Evolutionary conservation across 495 filamentous ascomycete species (phyloP).

Genomic region (Daldinia grandis): DNA sequence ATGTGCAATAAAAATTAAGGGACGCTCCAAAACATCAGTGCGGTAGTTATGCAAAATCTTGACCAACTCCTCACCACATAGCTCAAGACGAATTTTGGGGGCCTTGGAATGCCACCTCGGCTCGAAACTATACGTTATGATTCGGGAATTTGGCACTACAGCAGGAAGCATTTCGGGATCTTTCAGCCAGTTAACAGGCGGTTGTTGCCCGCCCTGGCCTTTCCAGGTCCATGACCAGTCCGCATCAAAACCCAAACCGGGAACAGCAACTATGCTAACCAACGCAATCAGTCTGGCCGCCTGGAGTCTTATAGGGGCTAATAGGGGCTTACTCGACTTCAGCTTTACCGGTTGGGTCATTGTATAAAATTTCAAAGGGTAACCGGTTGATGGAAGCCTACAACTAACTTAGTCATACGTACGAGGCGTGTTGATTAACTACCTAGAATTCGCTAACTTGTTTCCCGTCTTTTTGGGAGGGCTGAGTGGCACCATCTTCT

Average conservation of each 20-base stretch:
- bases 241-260: not conserved
- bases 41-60: not conserved
- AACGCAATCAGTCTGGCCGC: not conserved
- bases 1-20: not conserved
- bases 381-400: not conserved
- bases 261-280: not conserved
- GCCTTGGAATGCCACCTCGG: not conserved
- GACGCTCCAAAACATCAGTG: not conserved
- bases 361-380: not conserved
- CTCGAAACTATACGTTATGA: slow-evolving; percentile 1
- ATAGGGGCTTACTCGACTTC: not conserved
- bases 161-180: slow-evolving; percentile 4
- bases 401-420: not conserved
- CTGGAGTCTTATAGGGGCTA: not conserved
- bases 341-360: not conserved
- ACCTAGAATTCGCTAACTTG: not conserved
- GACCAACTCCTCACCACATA: slow-evolving; percentile 5
- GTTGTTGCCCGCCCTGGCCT: not conserved
- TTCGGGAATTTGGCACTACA: not conserved
- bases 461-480: not conserved
- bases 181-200: not conserved
- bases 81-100: not conserved
- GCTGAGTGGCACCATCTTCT: not conserved
- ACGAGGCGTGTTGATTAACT: not conserved
- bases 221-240: slow-evolving; percentile 9